Percentiles rank a stretch among this genome's conserved stretches.
These are phyloP conservation scores for Plantago rigida DNA, from an alignment of 305 asterid genomes.

Conservation along the genomic window DNA sequence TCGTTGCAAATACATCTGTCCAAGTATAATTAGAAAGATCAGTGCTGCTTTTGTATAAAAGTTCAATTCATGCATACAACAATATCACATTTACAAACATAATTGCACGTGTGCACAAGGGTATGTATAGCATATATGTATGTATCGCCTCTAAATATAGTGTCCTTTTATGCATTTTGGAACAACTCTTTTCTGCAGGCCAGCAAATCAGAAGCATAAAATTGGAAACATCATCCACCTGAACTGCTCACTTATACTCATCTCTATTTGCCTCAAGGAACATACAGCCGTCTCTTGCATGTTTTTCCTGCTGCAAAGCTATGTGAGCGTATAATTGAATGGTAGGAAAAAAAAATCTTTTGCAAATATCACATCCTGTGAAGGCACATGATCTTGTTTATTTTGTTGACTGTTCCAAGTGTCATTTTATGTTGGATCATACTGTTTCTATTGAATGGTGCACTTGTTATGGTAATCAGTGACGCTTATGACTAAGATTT, in stretches of 20 bases:
- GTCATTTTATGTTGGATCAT: slow-evolving; percentile 8
- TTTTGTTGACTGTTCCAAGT: slow-evolving; percentile 25
- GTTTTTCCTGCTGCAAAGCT: slow-evolving; percentile 27
- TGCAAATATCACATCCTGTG: slow-evolving; percentile 29
- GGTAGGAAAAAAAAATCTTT: slow-evolving; percentile 18
- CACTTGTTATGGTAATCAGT: neutral
- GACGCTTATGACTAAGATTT: neutral
- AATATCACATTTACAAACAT: too few relatives aligned
- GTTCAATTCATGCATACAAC: neutral
- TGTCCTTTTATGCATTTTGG: slow-evolving; percentile 1
- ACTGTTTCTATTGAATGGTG: neutral
- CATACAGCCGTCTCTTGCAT: slow-evolving; percentile 7
- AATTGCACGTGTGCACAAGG: slow-evolving; percentile 7
- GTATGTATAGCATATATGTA: neutral
- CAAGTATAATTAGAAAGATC: too few relatives aligned
- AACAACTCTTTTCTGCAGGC: slow-evolving; percentile 5
- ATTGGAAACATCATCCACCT: slow-evolving; percentile 19
- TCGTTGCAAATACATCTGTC: too few relatives aligned
- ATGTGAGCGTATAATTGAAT: slow-evolving; percentile 25
- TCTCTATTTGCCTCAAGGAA: slow-evolving; percentile 22
- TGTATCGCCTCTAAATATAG: neutral
- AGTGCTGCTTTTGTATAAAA: neutral
- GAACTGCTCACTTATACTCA: slow-evolving; percentile 23
- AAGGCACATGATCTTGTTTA: slow-evolving; percentile 22
- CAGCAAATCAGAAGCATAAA: slow-evolving; percentile 3